Evolutionary conservation across 2,329 filamentous ascomycete species (phyloP), one percentile per base, ranked within the genome.

Genomic region (Penicillium verrucosum): DNA sequence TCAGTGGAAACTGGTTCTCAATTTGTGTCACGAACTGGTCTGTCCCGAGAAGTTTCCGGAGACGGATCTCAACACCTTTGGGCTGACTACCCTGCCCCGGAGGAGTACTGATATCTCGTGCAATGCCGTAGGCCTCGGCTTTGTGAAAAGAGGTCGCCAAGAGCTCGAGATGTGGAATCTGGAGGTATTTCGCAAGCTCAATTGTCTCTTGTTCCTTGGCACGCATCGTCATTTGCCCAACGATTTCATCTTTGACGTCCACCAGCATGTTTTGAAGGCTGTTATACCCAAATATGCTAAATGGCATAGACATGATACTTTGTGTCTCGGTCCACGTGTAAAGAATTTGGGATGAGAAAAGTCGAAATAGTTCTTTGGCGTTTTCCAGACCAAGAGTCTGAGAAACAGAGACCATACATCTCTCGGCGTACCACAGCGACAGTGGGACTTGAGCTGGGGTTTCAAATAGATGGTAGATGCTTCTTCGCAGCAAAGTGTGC

Each of bases 381-480:
- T 85, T 84, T 25, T 80, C 73, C 23, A 97, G 81, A 0, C 81
- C 75, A 34, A 97, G 81, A 0, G 82, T 80, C 12, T 71, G 75
- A 4, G 92, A 85, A 32, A 97, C 85, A 12, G 82, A 79, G 5
- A 73, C 71, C 42, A 97, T 79, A 64, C 90, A 95, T 50, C 82
- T 82, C 54, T 83, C 84, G 1, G 93, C 92, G 74, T 97, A 89
- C 21, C 80, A 77, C 21, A 81, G 79, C 7, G 89, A 88, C 11
- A 77, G 75, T 3, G 82, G 75, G 14, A 96, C 84, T 55, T 86
- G 85, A 1, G 89, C 90, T 1, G 92, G 89, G 0, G 89, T 91
- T 71, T 97, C 94, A 65, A 97, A 96, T 23, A 97, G 92, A 71
- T 94, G 89, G 71, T 97, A 99, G 18, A 96, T 89, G 62, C 91